Conservation (phyloP, 805 yeast genomes). For the Blastobotrys terrestris region DNA sequence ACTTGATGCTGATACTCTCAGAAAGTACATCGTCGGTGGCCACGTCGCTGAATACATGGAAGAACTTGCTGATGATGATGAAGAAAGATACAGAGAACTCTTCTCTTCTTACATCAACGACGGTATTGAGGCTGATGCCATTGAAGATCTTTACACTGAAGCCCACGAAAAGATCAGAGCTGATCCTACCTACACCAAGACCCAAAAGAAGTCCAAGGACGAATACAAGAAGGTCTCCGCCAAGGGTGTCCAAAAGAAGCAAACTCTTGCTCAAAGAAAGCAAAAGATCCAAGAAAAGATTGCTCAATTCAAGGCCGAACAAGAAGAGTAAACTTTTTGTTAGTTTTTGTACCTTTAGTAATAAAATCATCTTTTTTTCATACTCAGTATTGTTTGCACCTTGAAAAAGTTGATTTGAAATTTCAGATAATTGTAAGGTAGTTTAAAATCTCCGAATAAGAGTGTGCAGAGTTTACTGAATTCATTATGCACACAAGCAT, state of each 20-base stretch:
- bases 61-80: conserved; percentile 99
- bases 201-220: conserved; percentile 92
- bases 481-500: no score
- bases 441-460: no score
- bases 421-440: no score
- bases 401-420: neutral
- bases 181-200: conserved; percentile 86
- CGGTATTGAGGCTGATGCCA: conserved; percentile 92
- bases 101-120: conserved; percentile 96
- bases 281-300: conserved; percentile 90
- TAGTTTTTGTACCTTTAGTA: neutral
- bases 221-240: conserved; percentile 95
- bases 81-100: conserved; percentile 95
- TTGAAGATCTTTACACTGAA: conserved; percentile 90
- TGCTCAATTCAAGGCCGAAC: conserved; percentile 53
- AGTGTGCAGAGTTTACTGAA: no score
- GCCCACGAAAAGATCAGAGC: conserved; percentile 97
- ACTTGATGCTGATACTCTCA: conserved; percentile 92
- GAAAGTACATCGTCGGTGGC: conserved; percentile 99
- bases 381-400: neutral
- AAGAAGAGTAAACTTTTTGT: neutral
- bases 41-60: conserved; percentile 99
- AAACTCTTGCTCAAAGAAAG: conserved; percentile 85
- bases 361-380: neutral
- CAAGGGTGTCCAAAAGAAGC: conserved; percentile 83